A percentile compares a stretch with the other conserved stretches of the same genome.
Evolutionary conservation across 768 basidiomycete species (phyloP).

Genomic region (Pholiota microspora): DNA sequence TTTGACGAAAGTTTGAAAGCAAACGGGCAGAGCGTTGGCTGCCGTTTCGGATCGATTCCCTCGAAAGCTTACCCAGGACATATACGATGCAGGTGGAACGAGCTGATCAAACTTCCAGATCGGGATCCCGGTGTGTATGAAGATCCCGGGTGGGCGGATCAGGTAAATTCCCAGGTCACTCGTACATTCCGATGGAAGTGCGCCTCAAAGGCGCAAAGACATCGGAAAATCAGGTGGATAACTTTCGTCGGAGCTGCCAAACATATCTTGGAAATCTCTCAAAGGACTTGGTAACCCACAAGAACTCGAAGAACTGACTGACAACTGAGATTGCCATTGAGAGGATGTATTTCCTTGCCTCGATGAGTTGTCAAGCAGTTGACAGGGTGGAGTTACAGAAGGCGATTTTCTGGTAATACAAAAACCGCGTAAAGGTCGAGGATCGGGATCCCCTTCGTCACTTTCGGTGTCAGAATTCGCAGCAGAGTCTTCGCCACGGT

Average conservation of each 20-base stretch:
- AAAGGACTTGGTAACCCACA: constrained; percentile 33
- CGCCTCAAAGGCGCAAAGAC: constrained; percentile 26
- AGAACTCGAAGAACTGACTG: constrained; percentile 7
- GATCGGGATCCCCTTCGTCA: constrained; percentile 1
- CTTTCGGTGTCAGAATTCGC: constrained; percentile 30
- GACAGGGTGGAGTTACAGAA: background rate
- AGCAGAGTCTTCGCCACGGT: constrained; percentile 20
- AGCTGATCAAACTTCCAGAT: no score
- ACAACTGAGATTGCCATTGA: constrained; percentile 5
- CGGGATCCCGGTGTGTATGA: no score
- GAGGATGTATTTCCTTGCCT: background rate
- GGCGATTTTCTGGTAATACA: background rate
- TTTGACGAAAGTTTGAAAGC: no score
- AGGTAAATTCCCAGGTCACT: background rate
- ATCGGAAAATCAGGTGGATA: constrained; percentile 41
- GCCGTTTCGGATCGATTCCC: no score
- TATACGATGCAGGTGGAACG: no score
- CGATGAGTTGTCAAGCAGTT: background rate
- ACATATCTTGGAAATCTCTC: constrained; percentile 44
- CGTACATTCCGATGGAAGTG: background rate
- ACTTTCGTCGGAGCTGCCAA: constrained; percentile 34
- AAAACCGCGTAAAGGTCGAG: background rate
- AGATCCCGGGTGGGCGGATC: background rate
- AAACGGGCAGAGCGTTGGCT: no score
- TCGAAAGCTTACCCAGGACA: no score